A percentile compares a stretch with the other conserved stretches of the same genome.
Evolutionary conservation across 2,329 filamentous ascomycete species (phyloP).

Genomic region (Orbilia ellipsospora): DNA sequence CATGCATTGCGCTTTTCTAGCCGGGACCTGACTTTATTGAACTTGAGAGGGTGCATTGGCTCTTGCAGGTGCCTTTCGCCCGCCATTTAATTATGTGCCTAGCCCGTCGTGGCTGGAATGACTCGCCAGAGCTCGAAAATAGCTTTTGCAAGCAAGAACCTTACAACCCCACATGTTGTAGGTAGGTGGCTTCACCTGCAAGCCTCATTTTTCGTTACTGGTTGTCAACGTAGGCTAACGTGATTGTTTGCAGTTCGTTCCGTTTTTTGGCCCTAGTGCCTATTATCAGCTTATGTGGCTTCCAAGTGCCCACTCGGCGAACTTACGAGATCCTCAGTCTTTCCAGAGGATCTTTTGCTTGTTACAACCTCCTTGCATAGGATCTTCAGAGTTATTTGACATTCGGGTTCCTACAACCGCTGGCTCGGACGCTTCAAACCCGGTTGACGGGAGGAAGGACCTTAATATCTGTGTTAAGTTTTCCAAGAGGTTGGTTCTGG

Average conservation of each 20-base stretch:
- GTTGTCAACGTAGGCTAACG: slow-evolving; percentile 25
- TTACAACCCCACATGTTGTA: background rate
- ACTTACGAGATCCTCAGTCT: slow-evolving; percentile 12
- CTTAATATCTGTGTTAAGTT: slow-evolving; percentile 26
- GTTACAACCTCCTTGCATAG: slow-evolving; percentile 41
- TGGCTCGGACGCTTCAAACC: slow-evolving; percentile 22
- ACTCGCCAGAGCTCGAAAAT: slow-evolving; percentile 27
- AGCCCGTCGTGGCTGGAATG: slow-evolving; percentile 17
- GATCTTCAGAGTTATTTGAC: slow-evolving; percentile 31
- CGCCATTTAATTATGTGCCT: slow-evolving; percentile 7
- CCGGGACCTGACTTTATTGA: slow-evolving; percentile 9
- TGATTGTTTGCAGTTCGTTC: slow-evolving; percentile 22
- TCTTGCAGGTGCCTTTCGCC: background rate
- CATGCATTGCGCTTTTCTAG: slow-evolving; percentile 4
- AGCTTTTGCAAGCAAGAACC: slow-evolving; percentile 26
- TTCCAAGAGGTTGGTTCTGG: slow-evolving; percentile 31
- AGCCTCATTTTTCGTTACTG: slow-evolving; percentile 36
- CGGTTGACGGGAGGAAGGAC: slow-evolving; percentile 25
- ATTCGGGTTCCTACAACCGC: slow-evolving; percentile 24
- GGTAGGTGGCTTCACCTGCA: slow-evolving; percentile 37
- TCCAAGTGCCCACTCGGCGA: background rate
- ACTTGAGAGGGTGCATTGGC: background rate
- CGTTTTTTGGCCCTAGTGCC: slow-evolving; percentile 14
- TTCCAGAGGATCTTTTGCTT: slow-evolving; percentile 2
- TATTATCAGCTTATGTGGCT: no score